phyloP scores from a whole-genome alignment of 257 asterid genomes.

The Scutellaria baicalensis region DNA sequence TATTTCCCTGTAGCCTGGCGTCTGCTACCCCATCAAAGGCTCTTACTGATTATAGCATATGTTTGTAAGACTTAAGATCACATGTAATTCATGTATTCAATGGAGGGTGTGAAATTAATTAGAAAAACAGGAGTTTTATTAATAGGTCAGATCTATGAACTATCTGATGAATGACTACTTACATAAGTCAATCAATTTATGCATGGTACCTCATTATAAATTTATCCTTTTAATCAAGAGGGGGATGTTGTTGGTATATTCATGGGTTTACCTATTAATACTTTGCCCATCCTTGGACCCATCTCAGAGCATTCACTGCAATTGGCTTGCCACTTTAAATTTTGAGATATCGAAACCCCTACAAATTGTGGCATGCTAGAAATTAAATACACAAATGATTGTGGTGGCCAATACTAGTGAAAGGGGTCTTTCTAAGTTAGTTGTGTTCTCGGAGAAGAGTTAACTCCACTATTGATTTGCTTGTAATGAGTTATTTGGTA shows the following conservation, averaged over 20 bases:
- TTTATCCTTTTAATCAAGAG: background rate
- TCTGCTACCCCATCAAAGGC: background rate
- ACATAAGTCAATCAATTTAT: background rate
- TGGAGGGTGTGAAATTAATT: background rate
- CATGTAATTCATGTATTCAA: background rate
- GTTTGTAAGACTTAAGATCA: background rate
- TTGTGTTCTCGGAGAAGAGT: background rate
- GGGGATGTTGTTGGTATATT: constrained; percentile 4
- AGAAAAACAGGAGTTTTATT: background rate
- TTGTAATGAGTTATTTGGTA: constrained; percentile 1
- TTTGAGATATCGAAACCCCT: background rate
- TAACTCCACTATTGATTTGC: background rate
- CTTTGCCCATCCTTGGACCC: background rate
- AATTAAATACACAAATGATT: background rate
- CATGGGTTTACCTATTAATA: background rate
- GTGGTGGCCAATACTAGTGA: background rate
- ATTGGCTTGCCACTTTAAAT: background rate
- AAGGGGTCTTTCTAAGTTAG: background rate
- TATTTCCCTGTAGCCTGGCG: background rate
- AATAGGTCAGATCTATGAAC: background rate
- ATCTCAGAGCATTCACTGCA: background rate
- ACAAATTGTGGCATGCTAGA: background rate
- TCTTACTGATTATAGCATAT: background rate
- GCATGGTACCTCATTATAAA: background rate
- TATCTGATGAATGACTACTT: background rate